Conservation (phyloP, 2,329 filamentous ascomycete genomes). For the Pseudogymnoascus sp. region DNA sequence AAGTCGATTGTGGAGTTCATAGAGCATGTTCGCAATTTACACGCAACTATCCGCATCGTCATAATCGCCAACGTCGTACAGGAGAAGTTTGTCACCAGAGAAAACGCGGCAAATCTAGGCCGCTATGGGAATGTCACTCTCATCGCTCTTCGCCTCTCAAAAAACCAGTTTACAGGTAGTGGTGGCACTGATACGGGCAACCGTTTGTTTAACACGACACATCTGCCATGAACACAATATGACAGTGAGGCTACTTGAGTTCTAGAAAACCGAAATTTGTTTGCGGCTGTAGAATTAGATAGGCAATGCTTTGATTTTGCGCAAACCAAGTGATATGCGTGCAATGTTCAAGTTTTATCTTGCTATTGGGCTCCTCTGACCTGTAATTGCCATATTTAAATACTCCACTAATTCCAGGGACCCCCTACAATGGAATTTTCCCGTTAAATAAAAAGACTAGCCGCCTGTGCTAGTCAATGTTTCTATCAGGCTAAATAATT, state of each 20-base stretch:
- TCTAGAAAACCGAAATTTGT: neutral
- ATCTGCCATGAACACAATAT: constrained; percentile 30
- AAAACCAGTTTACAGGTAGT: constrained; percentile 48
- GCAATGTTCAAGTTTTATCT: neutral
- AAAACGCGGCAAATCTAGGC: constrained; percentile 16
- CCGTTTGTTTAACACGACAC: constrained; percentile 51
- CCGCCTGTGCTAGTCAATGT: neutral
- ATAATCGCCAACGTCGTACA: constrained; percentile 32
- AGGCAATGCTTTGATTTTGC: neutral
- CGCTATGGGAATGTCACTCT: constrained; percentile 32
- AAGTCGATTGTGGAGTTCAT: constrained; percentile 43
- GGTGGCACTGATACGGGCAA: constrained; percentile 52
- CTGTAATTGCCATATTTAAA: neutral
- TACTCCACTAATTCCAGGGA: neutral
- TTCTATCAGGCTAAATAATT: neutral
- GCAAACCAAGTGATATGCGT: neutral
- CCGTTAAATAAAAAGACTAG: neutral
- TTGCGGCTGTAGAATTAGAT: neutral
- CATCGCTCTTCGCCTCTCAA: constrained; percentile 47
- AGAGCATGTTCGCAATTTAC: constrained; percentile 36
- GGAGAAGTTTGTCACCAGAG: neutral
- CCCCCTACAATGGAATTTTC: neutral
- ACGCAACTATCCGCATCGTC: constrained; percentile 39
- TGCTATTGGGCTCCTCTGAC: neutral
- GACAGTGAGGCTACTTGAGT: neutral